These are phyloP conservation scores for Epichloe gansuensis DNA, from an alignment of 2,329 filamentous ascomycete genomes.

Conservation along the genomic window DNA sequence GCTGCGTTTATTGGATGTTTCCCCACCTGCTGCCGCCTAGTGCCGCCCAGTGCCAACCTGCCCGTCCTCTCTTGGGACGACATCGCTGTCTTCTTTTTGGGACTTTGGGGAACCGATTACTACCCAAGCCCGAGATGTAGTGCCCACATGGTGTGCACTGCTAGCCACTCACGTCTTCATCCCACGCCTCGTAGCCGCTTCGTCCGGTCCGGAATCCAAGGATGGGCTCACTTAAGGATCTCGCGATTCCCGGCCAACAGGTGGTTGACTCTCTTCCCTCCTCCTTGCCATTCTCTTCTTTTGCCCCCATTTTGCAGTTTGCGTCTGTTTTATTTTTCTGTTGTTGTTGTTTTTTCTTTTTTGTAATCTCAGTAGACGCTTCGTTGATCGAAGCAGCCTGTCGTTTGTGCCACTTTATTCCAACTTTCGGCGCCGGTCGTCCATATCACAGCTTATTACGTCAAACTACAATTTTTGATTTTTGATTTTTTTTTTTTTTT, in stretches of 20 bases:
- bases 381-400: conserved; percentile 34
- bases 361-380: conserved; percentile 21
- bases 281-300: conserved; percentile 23
- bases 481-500: no score
- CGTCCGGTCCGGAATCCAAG: conserved; percentile 6
- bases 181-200: conserved; percentile 17
- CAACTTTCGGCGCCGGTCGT: conserved; percentile 25
- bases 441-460: conserved; percentile 10
- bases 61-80: background rate
- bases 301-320: conserved; percentile 15
- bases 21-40: no score
- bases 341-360: conserved; percentile 11
- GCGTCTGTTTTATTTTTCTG: conserved; percentile 6
- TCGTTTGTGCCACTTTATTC: conserved; percentile 19
- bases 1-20: conserved; percentile 21
- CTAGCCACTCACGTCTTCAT: conserved; percentile 15
- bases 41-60: background rate
- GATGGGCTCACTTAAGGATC: conserved; percentile 16
- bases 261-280: conserved; percentile 14
- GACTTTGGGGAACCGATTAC: background rate
- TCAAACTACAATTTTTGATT: conserved; percentile 8
- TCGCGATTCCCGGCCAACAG: conserved; percentile 16
- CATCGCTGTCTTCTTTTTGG: conserved; percentile 1
- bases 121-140: conserved; percentile 6
- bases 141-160: conserved; percentile 8